phyloP scores from a whole-genome alignment of 345 rosid genomes.

The Aurinia saxatilis region DNA sequence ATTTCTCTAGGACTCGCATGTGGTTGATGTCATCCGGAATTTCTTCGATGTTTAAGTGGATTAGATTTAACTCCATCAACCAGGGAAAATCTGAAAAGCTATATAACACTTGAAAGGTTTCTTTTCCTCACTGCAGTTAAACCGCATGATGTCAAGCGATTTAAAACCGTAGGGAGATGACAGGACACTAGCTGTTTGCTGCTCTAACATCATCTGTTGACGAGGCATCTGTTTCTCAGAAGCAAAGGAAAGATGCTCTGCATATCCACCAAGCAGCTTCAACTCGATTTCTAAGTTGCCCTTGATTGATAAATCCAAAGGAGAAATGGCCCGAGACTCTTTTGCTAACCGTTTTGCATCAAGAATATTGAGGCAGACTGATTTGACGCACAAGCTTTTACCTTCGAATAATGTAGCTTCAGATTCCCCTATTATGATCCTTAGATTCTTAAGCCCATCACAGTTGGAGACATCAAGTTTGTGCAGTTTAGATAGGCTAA shows the following conservation, averaged over 20 bases:
- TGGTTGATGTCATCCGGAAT: background rate
- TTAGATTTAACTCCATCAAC: conserved; percentile 2
- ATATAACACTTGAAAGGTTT: background rate
- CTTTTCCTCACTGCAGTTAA: background rate
- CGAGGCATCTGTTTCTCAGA: background rate
- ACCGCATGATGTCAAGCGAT: too few relatives aligned
- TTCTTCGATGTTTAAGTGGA: background rate
- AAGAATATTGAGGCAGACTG: background rate
- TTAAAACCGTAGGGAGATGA: background rate
- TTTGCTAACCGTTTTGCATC: background rate
- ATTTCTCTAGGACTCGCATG: conserved; percentile 5
- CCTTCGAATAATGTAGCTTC: background rate
- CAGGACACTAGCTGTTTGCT: background rate
- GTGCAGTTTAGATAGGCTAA: background rate
- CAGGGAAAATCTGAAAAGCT: background rate
- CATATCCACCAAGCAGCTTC: background rate
- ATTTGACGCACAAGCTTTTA: background rate
- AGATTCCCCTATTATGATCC: background rate
- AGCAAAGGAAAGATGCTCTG: background rate
- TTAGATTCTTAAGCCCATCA: too few relatives aligned
- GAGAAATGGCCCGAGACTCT: background rate
- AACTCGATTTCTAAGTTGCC: background rate
- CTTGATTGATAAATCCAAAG: background rate
- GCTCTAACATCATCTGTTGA: background rate
- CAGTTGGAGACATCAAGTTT: conserved; percentile 3